A percentile compares a stretch with the other conserved stretches of the same genome.
Conservation (phyloP, 2,329 filamentous ascomycete species). For the Eurotiales sp. region DNA sequence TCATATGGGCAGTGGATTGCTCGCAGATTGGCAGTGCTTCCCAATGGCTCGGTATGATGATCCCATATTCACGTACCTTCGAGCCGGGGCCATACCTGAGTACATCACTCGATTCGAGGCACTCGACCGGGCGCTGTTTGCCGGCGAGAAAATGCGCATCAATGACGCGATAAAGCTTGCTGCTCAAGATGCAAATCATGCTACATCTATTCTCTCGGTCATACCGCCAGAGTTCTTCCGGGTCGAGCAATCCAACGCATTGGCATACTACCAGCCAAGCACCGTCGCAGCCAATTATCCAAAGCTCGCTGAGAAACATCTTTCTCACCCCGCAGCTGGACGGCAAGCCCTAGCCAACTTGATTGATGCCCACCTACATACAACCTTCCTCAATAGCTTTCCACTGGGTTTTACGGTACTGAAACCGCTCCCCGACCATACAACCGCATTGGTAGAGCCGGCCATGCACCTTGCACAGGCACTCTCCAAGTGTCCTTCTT, state of each 20-base stretch:
- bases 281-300: constrained; percentile 64
- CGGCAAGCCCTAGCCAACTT: constrained; percentile 66
- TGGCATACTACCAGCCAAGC: constrained; percentile 73
- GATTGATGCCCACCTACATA: constrained; percentile 81
- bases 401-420: constrained; percentile 72
- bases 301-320: constrained; percentile 61
- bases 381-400: constrained; percentile 78
- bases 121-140: constrained; percentile 68
- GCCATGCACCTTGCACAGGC: constrained; percentile 70
- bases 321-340: constrained; percentile 56
- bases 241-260: constrained; percentile 62
- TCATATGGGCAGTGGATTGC: constrained; percentile 77
- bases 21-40: constrained; percentile 73
- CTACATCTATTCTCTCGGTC: constrained; percentile 62
- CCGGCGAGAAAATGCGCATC: constrained; percentile 63
- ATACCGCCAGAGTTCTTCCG: constrained; percentile 59
- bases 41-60: constrained; percentile 80
- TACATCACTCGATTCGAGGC: constrained; percentile 68
- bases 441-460: constrained; percentile 66
- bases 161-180: constrained; percentile 60
- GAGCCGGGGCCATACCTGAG: constrained; percentile 69
- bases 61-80: constrained; percentile 65
- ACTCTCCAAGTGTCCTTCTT: constrained; percentile 70
- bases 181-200: constrained; percentile 34
- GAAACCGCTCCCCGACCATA: constrained; percentile 73